A percentile compares a stretch with the other conserved stretches of the same genome.
Evolutionary conservation across 805 yeast species (phyloP).

Genomic region (Yamadazyma endophytica): DNA sequence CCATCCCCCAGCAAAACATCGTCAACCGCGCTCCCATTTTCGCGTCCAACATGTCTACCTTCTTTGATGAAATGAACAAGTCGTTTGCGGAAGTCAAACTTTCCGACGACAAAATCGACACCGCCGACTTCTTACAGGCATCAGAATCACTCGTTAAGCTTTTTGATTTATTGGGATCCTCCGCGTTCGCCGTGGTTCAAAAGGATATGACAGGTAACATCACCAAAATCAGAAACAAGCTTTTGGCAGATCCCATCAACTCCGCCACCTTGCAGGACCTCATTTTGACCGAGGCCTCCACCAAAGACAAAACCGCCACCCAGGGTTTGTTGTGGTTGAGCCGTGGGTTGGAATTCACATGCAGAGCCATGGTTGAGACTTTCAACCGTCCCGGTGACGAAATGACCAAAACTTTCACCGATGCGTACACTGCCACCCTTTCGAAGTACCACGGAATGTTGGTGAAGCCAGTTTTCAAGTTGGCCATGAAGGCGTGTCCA

Average conservation of each 20-base stretch:
- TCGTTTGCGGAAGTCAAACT: slow-evolving; percentile 76
- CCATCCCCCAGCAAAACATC: too few relatives aligned
- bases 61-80: slow-evolving; percentile 73
- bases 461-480: slow-evolving; percentile 80
- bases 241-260: slow-evolving; percentile 59
- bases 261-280: slow-evolving; percentile 73
- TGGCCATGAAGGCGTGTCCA: slow-evolving; percentile 95
- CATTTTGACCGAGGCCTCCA: slow-evolving; percentile 65
- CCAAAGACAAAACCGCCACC: slow-evolving; percentile 73
- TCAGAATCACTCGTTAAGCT: slow-evolving; percentile 77
- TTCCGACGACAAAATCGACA: slow-evolving; percentile 55
- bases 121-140: slow-evolving; percentile 76
- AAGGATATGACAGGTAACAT: slow-evolving; percentile 87
- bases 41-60: slow-evolving; percentile 53
- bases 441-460: slow-evolving; percentile 78
- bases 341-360: slow-evolving; percentile 87
- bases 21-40: background rate
- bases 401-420: slow-evolving; percentile 72
- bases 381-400: slow-evolving; percentile 61
- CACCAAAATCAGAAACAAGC: slow-evolving; percentile 63
- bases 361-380: slow-evolving; percentile 80
- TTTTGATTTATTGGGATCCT: slow-evolving; percentile 78
- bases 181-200: slow-evolving; percentile 83
- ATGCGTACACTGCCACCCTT: slow-evolving; percentile 78
- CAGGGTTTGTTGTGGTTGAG: slow-evolving; percentile 88